Base-by-base conservation (phyloP, 1,139 yeast species). In the Geotrichum cucujoidarum region DNA sequence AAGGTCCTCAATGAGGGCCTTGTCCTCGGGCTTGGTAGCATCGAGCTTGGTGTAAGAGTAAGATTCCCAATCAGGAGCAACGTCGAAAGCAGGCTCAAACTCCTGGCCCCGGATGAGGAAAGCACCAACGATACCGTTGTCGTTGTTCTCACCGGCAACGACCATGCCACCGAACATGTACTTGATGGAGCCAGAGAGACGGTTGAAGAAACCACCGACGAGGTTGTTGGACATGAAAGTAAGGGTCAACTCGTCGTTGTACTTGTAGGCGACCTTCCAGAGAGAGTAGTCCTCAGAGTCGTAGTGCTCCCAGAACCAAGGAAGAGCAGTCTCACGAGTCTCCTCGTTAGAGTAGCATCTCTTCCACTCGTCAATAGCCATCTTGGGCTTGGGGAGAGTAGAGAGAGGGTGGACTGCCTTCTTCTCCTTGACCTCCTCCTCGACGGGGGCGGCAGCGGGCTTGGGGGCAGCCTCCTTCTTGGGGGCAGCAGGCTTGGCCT, bases 11-110 rank as follows among this genome's bases (percentile, higher is more conserved):
- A 85, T 70, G 63, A 81, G 80, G 55, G 71, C 83, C 71, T 75
- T 80, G 75, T 79, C 87, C 63, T 76, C 86, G 54, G 76, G 76
- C 61, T 77, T 79, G 63, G 84, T 60, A 51, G 83, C 72, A 66
- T 84, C 92, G 62, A 84, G 74, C 74, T 80, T 77, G 64, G 76
- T 68, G 80, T 75, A 82, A 53, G 67, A 66, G 74, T 81, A 84
- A 35, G 90, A 82, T 75, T 92, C 98, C 95, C 95, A 89, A 75
- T 92, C 99, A 73, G 99, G 97, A 66, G 98, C 99, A 70, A 92
- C 97, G 60, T 92, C 86, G 66, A 92, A 89, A 57, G 96, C 98
- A 68, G 97, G 95, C 52, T 60, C 78, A 67, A 64, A 73, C 57
- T 92, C 97, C 73, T 92, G 89, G 66, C 99, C 99, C 76, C 97